These are phyloP conservation scores for Boletus insuetus DNA, from an alignment of 768 basidiomycete genomes.

Conservation along the genomic window DNA sequence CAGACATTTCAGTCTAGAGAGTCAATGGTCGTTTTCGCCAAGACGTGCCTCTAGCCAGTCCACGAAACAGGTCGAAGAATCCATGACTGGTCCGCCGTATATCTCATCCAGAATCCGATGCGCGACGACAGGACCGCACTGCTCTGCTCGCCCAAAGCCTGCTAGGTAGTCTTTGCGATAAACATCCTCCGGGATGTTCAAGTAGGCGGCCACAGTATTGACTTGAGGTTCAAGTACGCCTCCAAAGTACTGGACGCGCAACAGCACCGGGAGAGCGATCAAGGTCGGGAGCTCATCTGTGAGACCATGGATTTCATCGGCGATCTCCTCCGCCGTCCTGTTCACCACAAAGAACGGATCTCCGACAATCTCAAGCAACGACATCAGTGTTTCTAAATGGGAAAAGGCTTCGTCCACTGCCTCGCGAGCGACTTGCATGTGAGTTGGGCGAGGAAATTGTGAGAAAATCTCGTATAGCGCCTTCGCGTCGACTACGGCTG, in stretches of 20 bases:
- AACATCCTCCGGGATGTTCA: conserved; percentile 57
- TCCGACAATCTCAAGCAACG: conserved; percentile 53
- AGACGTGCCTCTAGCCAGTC: conserved; percentile 45
- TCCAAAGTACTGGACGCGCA: conserved; percentile 42
- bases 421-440: conserved; percentile 63
- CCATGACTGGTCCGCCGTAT: conserved; percentile 28
- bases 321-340: conserved; percentile 26
- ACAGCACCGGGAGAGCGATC: conserved; percentile 66
- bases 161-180: conserved; percentile 68
- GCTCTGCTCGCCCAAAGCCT: conserved; percentile 78
- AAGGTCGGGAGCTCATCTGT: conserved; percentile 70
- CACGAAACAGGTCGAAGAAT: conserved; percentile 33
- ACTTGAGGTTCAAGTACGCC: background rate
- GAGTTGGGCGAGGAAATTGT: conserved; percentile 58
- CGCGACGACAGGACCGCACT: conserved; percentile 59
- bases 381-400: conserved; percentile 54
- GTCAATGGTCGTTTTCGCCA: conserved; percentile 17
- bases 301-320: conserved; percentile 47
- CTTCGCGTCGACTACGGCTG: conserved; percentile 56
- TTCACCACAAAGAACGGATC: conserved; percentile 26
- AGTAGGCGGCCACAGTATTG: conserved; percentile 47
- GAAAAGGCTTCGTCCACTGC: conserved; percentile 79
- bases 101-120: conserved; percentile 55
- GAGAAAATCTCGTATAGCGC: conserved; percentile 60
- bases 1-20: background rate